Conservation (phyloP, 768 basidiomycete species). For the Solioccasus polychromus region DNA sequence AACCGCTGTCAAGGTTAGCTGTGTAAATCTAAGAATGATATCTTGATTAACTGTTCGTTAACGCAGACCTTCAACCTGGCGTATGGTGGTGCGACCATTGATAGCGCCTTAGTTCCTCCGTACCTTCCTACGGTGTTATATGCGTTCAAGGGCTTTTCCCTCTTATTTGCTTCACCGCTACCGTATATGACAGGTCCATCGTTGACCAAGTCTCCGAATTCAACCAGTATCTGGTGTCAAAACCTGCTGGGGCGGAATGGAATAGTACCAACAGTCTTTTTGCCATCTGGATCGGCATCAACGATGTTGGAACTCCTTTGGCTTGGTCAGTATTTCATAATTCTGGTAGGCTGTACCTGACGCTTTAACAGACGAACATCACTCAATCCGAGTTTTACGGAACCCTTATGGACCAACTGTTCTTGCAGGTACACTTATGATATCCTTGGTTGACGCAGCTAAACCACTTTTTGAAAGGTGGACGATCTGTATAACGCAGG, state of each 20-base stretch:
- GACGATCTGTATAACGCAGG: slow-evolving; percentile 35
- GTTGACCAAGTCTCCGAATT: slow-evolving; percentile 63
- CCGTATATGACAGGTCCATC: slow-evolving; percentile 18
- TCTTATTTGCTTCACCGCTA: not conserved
- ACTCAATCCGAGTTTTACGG: slow-evolving; percentile 23
- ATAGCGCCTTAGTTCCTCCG: slow-evolving; percentile 53
- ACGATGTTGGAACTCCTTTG: slow-evolving; percentile 43
- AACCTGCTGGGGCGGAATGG: slow-evolving; percentile 55
- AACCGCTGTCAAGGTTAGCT: slow-evolving; percentile 44
- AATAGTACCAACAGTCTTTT: slow-evolving; percentile 55
- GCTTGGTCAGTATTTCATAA: slow-evolving; percentile 16
- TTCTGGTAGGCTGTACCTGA: not conserved
- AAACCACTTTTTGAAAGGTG: slow-evolving; percentile 7
- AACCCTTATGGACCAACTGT: slow-evolving; percentile 23
- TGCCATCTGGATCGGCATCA: slow-evolving; percentile 71
- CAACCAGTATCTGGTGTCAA: slow-evolving; percentile 42
- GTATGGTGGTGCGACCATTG: slow-evolving; percentile 65
- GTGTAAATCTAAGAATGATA: not conserved
- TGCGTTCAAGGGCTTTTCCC: slow-evolving; percentile 26
- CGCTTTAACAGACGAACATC: slow-evolving; percentile 20
- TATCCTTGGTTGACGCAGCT: not conserved
- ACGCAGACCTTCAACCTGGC: slow-evolving; percentile 62
- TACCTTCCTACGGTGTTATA: slow-evolving; percentile 50
- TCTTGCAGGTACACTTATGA: slow-evolving; percentile 23
- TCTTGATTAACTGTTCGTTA: not conserved